Evolutionary conservation across 129 eudicot genomes (phyloP).

Genomic region (Pulicaria dysenterica): DNA sequence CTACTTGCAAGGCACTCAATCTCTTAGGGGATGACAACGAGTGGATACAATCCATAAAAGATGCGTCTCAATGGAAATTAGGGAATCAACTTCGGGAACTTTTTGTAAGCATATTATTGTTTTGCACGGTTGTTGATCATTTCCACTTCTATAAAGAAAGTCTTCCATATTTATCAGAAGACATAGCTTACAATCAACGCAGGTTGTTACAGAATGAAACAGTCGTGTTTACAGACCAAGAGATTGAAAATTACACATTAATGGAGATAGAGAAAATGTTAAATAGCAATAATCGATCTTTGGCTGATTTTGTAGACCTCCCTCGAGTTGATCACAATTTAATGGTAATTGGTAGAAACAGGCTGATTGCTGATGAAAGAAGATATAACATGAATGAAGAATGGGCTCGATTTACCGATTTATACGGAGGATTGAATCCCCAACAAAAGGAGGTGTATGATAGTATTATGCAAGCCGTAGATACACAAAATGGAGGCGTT

Average conservation of each 20-base stretch:
- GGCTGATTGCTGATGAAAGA: neutral
- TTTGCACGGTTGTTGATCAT: neutral
- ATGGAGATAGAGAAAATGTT: neutral
- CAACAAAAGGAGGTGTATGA: neutral
- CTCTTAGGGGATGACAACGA: neutral
- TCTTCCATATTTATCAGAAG: neutral
- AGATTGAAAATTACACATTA: neutral
- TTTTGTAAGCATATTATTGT: neutral
- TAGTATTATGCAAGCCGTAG: neutral
- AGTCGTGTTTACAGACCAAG: neutral
- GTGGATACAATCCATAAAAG: no score
- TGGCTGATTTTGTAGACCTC: neutral
- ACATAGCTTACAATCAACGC: neutral
- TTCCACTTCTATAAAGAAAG: neutral
- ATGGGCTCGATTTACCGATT: neutral
- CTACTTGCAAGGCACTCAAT: neutral
- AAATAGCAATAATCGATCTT: no score
- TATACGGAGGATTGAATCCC: neutral
- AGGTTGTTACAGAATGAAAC: neutral
- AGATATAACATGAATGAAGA: neutral
- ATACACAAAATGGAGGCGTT: no score
- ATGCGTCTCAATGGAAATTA: neutral
- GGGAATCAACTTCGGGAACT: neutral
- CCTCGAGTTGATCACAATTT: neutral
- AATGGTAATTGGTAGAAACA: neutral